These are phyloP conservation scores for Starmerella cellae DNA, from an alignment of 805 yeast genomes.

Conservation along the genomic window DNA sequence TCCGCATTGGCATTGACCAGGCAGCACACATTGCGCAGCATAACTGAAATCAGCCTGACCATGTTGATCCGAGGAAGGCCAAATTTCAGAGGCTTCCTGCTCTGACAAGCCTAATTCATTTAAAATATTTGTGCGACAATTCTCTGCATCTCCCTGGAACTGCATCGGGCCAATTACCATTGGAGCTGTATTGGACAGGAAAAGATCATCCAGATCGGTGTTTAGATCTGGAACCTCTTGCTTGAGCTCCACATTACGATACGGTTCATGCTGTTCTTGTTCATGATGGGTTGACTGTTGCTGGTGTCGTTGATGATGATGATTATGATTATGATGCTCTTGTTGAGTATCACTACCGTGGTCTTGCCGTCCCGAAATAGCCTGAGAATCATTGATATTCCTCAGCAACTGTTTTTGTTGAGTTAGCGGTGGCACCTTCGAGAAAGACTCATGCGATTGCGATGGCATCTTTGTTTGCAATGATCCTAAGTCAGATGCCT, in stretches of 20 bases:
- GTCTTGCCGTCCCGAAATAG: too few species aligned
- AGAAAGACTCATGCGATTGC: too few species aligned
- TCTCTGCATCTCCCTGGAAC: conserved; percentile 13
- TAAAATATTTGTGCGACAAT: conserved; percentile 13
- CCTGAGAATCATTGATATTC: too few species aligned
- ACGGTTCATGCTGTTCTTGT: not conserved
- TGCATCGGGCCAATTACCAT: conserved; percentile 28
- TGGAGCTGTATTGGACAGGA: conserved; percentile 15
- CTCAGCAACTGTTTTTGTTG: too few species aligned
- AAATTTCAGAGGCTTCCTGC: conserved; percentile 21
- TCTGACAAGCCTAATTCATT: conserved; percentile 19
- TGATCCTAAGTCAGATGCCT: too few species aligned
- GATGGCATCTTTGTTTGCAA: too few species aligned
- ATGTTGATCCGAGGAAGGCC: conserved; percentile 17
- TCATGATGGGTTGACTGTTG: not conserved
- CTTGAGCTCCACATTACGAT: not conserved
- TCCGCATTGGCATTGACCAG: conserved; percentile 31
- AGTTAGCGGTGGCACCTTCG: too few species aligned
- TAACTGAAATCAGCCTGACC: conserved; percentile 20
- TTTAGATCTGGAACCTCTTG: not conserved
- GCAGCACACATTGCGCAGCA: conserved; percentile 29
- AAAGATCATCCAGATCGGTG: not conserved
- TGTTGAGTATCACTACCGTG: not conserved
- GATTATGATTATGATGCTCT: not conserved
- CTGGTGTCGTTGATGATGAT: not conserved